Evolutionary conservation across 768 basidiomycete species (phyloP).

Genomic region (Psilocybe subaeruginosa): DNA sequence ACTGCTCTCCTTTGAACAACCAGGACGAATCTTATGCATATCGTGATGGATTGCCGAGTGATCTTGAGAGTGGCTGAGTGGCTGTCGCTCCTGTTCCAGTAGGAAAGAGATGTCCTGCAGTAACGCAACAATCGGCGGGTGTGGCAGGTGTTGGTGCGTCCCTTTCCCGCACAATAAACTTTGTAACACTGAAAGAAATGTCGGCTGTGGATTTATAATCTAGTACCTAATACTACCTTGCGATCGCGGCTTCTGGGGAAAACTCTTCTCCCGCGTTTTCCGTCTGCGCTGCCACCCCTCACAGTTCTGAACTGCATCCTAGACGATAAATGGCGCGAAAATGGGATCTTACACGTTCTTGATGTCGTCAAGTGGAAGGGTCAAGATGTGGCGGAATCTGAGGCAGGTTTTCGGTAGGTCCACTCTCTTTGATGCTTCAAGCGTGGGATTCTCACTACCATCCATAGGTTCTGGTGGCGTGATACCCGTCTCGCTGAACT

Average conservation of each 20-base stretch:
- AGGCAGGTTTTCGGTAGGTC: constrained; percentile 75
- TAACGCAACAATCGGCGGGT: constrained; percentile 73
- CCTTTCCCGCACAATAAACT: background rate
- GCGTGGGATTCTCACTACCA: background rate
- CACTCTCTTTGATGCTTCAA: background rate
- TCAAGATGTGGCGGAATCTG: constrained; percentile 81
- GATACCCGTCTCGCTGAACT: constrained; percentile 80
- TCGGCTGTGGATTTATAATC: background rate
- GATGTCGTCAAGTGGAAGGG: constrained; percentile 88
- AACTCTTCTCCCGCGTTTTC: constrained; percentile 74
- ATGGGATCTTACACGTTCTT: constrained; percentile 80
- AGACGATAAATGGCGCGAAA: constrained; percentile 74
- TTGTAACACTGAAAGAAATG: constrained; percentile 3
- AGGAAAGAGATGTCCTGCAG: constrained; percentile 82
- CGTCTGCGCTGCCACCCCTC: constrained; percentile 72
- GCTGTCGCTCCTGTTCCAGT: constrained; percentile 79
- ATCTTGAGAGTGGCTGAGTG: constrained; percentile 78
- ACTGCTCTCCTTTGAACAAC: constrained; percentile 6
- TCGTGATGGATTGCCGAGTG: constrained; percentile 66
- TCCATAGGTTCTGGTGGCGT: constrained; percentile 79
- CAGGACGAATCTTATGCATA: constrained; percentile 11
- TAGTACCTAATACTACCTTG: constrained; percentile 78
- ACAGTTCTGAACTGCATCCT: constrained; percentile 86
- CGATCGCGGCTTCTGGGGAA: constrained; percentile 81
- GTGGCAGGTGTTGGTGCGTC: constrained; percentile 62